phyloP scores from a whole-genome alignment of 345 rosid genomes.

The Boechera divaricarpa region DNA sequence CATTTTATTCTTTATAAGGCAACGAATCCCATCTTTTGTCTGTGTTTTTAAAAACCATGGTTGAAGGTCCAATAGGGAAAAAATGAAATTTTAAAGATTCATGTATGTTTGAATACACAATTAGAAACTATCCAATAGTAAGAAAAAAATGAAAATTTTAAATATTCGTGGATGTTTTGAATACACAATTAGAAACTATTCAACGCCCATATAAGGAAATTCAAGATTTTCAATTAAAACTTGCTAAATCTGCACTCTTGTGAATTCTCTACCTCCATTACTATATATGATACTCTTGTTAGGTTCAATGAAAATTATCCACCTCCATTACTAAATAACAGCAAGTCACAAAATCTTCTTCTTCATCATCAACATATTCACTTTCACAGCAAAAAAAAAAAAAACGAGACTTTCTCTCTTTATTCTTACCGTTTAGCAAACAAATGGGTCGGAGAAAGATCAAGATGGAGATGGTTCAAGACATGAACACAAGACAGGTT shows the following conservation, averaged over 20 bases:
- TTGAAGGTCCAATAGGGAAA: not conserved
- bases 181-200: slow-evolving; percentile 37
- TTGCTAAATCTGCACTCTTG: slow-evolving; percentile 35
- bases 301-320: slow-evolving; percentile 37
- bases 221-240: slow-evolving; percentile 41
- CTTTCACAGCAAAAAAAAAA: slow-evolving; percentile 11
- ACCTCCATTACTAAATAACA: slow-evolving; percentile 15
- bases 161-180: slow-evolving; percentile 31
- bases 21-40: slow-evolving; percentile 14
- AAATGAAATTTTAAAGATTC: not conserved
- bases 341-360: not conserved
- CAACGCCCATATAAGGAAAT: slow-evolving; percentile 32
- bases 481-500: slow-evolving; percentile 65
- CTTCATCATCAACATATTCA: slow-evolving; percentile 23
- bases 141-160: not conserved
- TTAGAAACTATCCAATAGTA: slow-evolving; percentile 3
- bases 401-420: not conserved
- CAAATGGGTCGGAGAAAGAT: slow-evolving; percentile 70
- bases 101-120: not conserved
- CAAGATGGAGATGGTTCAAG: slow-evolving; percentile 64
- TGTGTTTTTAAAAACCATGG: not conserved
- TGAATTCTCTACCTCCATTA: slow-evolving; percentile 25
- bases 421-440: slow-evolving; percentile 8
- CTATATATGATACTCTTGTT: slow-evolving; percentile 27
- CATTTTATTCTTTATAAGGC: slow-evolving; percentile 14